Evolutionary conservation across 2,329 filamentous ascomycete species (phyloP).

Genomic region (Cladophialophora carrionii): DNA sequence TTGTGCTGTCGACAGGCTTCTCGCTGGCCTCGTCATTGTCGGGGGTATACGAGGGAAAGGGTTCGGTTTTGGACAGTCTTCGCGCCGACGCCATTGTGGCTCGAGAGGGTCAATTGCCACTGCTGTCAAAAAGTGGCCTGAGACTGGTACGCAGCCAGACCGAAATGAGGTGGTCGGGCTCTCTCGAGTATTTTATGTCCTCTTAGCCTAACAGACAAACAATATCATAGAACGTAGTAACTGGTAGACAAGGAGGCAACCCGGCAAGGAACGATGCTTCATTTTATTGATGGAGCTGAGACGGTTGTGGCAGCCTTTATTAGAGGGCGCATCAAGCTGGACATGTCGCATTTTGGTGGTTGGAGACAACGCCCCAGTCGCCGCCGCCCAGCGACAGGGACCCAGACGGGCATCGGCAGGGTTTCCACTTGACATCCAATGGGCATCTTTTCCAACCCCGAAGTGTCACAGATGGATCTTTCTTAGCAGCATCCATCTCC

Average conservation of each 20-base stretch:
- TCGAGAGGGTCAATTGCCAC: background rate
- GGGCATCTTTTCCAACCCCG: background rate
- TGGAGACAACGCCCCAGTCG: background rate
- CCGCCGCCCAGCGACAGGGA: background rate
- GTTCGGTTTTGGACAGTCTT: constrained; percentile 5
- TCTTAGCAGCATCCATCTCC: background rate
- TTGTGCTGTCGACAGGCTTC: constrained; percentile 4
- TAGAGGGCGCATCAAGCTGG: background rate
- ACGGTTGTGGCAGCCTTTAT: background rate
- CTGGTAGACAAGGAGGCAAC: background rate
- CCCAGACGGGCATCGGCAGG: background rate
- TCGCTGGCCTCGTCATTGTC: constrained; percentile 14
- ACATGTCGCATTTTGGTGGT: background rate
- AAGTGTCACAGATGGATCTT: constrained; percentile 2
- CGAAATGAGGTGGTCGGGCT: background rate
- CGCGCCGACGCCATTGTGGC: constrained; percentile 1
- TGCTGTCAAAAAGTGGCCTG: background rate
- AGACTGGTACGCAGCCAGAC: background rate
- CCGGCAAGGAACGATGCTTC: background rate
- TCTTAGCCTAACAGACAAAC: background rate
- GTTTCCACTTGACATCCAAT: background rate
- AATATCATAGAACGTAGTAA: background rate
- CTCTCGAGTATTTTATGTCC: background rate
- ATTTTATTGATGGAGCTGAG: constrained; percentile 3
- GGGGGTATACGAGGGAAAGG: constrained; percentile 22